Evolutionary conservation across 1,284 basidiomycete genomes (phyloP).

Genomic region (Apiotrichum akiyoshidainum): DNA sequence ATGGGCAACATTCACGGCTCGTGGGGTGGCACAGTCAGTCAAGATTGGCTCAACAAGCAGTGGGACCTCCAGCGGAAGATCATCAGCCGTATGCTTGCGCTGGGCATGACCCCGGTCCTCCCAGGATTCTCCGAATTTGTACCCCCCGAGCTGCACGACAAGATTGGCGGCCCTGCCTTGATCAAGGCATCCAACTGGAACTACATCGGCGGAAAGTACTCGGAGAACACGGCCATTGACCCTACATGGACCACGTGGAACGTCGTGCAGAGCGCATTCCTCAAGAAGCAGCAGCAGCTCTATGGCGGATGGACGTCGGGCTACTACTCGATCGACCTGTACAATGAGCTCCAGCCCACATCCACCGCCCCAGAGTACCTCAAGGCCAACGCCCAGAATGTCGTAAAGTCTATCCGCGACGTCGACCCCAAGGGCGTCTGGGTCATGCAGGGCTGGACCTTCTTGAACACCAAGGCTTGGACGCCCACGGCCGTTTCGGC

Average conservation of each 20-base stretch:
- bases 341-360: constrained; percentile 54
- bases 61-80: constrained; percentile 51
- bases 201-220: no score
- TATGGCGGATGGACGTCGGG: constrained; percentile 52
- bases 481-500: constrained; percentile 48
- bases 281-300: constrained; percentile 51
- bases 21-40: constrained; percentile 50
- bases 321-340: constrained; percentile 55
- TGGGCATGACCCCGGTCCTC: constrained; percentile 55
- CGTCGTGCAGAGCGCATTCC: constrained; percentile 52
- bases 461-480: constrained; percentile 48
- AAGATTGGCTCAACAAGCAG: constrained; percentile 53
- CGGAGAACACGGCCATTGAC: constrained; percentile 53
- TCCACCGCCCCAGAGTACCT: constrained; percentile 51
- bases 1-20: constrained; percentile 54
- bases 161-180: constrained; percentile 52
- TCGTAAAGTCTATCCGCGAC: constrained; percentile 49
- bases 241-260: constrained; percentile 53
- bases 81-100: constrained; percentile 52
- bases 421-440: constrained; percentile 53
- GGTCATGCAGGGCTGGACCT: constrained; percentile 56
- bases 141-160: constrained; percentile 42
- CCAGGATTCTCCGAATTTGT: constrained; percentile 55
- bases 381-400: constrained; percentile 43
- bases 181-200: constrained; percentile 17